phyloP scores from a whole-genome alignment of 2,329 filamentous ascomycete genomes.

The Phyllosticta paracitricarpa region DNA sequence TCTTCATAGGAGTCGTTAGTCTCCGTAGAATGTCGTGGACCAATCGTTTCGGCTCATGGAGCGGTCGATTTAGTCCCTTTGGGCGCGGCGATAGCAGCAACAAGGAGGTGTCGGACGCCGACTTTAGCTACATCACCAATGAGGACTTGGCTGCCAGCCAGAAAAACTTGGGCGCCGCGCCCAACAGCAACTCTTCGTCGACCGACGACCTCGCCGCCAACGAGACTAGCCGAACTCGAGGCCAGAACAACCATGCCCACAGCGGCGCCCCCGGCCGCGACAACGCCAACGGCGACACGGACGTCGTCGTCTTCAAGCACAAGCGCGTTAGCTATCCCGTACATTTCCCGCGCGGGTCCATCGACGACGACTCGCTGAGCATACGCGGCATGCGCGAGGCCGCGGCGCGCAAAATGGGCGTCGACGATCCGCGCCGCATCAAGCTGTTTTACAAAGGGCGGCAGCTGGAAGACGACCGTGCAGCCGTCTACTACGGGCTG shows the following conservation, averaged over 20 bases:
- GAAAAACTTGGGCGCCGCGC: slow-evolving; percentile 11
- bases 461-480: slow-evolving; percentile 54
- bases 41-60: slow-evolving; percentile 34
- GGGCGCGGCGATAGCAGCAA: slow-evolving; percentile 28
- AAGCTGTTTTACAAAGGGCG: slow-evolving; percentile 66
- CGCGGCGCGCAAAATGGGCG: slow-evolving; percentile 55
- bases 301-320: slow-evolving; percentile 61
- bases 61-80: slow-evolving; percentile 41
- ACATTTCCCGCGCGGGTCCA: slow-evolving; percentile 65
- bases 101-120: slow-evolving; percentile 57
- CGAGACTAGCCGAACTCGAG: slow-evolving; percentile 11
- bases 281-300: slow-evolving; percentile 41
- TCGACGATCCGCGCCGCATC: slow-evolving; percentile 47
- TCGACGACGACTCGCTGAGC: slow-evolving; percentile 61
- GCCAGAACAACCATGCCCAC: slow-evolving; percentile 10
- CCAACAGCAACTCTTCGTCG: slow-evolving; percentile 15
- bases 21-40: slow-evolving; percentile 34
- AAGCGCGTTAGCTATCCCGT: slow-evolving; percentile 56
- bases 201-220: slow-evolving; percentile 9
- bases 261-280: slow-evolving; percentile 10
- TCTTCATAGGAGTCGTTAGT: slow-evolving; percentile 31
- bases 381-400: slow-evolving; percentile 58
- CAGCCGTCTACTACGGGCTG: slow-evolving; percentile 49
- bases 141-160: slow-evolving; percentile 49
- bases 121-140: slow-evolving; percentile 76